A percentile compares a stretch with the other conserved stretches of the same genome.
These are phyloP conservation scores for Theileria equi DNA, from an alignment of 169 alveolate genomes.

Conservation along the genomic window DNA sequence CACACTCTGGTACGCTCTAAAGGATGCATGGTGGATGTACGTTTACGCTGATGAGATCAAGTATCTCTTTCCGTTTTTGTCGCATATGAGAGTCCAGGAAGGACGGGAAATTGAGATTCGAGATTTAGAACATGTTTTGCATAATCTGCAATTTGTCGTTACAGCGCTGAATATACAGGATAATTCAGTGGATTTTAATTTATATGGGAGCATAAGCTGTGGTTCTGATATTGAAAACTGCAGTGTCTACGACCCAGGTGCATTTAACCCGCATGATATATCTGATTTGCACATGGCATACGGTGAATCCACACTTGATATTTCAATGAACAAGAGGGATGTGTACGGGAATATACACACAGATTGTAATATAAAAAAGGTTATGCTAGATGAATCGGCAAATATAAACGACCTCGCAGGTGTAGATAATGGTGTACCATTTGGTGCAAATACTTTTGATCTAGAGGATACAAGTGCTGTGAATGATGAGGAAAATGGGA, in stretches of 20 bases:
- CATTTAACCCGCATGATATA: no score
- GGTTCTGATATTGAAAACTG: no score
- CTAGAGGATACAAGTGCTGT: neutral
- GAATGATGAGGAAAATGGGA: neutral
- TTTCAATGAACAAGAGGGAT: no score
- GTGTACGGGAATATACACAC: neutral
- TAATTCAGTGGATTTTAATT: no score
- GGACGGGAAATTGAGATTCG: neutral
- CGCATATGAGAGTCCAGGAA: neutral
- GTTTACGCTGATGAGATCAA: constrained; percentile 14
- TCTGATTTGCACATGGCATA: no score
- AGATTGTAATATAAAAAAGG: neutral
- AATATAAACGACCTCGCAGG: no score
- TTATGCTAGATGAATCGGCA: neutral
- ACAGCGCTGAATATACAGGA: neutral
- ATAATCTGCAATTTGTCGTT: constrained; percentile 7
- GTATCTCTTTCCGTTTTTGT: constrained; percentile 33
- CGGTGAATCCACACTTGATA: no score
- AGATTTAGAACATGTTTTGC: constrained; percentile 3
- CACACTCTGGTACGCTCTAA: constrained; percentile 29
- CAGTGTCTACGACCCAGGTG: no score
- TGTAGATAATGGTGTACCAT: neutral
- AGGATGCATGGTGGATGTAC: constrained; percentile 61
- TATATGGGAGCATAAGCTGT: no score
- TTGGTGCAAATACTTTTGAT: neutral